Evolutionary conservation across 2,329 filamentous ascomycete species (phyloP), one percentile per base, ranked within the genome.

Genomic region (Trichoderma koningii): DNA sequence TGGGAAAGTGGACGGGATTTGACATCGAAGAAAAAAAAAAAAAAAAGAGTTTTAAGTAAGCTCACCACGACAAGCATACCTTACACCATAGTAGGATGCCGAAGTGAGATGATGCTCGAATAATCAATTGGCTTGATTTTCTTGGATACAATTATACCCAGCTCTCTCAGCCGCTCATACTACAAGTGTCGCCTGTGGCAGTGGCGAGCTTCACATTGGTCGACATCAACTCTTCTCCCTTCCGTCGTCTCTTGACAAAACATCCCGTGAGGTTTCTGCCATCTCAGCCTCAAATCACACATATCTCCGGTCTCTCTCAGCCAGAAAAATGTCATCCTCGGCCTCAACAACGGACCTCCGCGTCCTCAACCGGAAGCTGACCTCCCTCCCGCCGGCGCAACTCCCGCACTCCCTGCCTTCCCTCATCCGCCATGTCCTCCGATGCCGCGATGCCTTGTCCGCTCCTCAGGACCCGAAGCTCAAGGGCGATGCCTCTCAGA

Each of bases 401-500:
- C 86, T 97, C 5, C 91, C 92, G 64, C 83, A 85, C 62, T 82
- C 93, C 56, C 84, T 91, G 66, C 88, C 91, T 38, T 85, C 86
- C 66, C 85, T 97, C 68, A 85, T 85, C 65, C 81, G 79, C 71
- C 83, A 87, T 75, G 77, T 88, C 42, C 74, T 84, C 63, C 82
- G 83, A 61, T 89, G 85, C 73, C 81, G 81, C 66, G 78, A 78
- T 44, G 75, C 90, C 30, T 81, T 96, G 42, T 90, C 91, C 4
- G 79, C 84, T 5, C 78, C 87, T 7, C 83, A 85, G 38, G 85
- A 87, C 62, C 82, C 83, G 53, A 84, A 85, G 63, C 81, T 85
- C 66, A 89, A 88, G 70, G 82, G 86, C 64, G 85, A 83, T 67
- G 78, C 79, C 7, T 84, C 89, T 0, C 91, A 94, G 66, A 81